phyloP scores from a whole-genome alignment of 495 filamentous ascomycete genomes.

The Mytilinidion resinicola region DNA sequence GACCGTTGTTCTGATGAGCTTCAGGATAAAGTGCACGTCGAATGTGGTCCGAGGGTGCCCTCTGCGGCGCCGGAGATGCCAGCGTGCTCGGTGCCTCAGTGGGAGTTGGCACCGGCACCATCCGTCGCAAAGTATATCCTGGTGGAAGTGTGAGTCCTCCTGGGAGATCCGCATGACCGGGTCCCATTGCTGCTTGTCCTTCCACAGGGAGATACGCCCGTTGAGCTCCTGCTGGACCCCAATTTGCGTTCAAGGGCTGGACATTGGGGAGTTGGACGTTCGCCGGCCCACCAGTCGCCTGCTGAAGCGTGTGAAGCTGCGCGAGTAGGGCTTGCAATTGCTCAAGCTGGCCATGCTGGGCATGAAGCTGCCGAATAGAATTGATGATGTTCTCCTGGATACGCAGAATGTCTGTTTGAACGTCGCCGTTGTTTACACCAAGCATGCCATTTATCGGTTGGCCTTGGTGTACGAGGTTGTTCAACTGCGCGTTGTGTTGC shows the following conservation, averaged over 20 bases:
- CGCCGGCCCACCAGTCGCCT: constrained; percentile 13
- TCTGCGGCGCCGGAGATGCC: not conserved
- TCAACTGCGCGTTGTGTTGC: not conserved
- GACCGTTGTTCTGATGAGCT: not conserved
- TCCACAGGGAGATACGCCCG: constrained; percentile 36
- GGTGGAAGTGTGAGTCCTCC: constrained; percentile 65
- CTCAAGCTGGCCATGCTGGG: constrained; percentile 23
- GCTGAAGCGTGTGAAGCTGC: constrained; percentile 21
- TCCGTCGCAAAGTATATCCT: constrained; percentile 59
- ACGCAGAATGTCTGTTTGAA: constrained; percentile 26
- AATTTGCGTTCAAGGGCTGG: constrained; percentile 18
- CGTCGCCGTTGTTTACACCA: constrained; percentile 13
- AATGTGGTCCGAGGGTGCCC: not conserved
- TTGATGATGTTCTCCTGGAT: constrained; percentile 27
- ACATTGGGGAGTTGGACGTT: constrained; percentile 17
- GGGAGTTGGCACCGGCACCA: constrained; percentile 7
- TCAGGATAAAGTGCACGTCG: not conserved
- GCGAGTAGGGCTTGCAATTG: constrained; percentile 20
- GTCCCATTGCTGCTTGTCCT: constrained; percentile 43
- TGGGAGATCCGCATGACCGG: constrained; percentile 64
- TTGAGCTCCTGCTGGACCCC: constrained; percentile 6
- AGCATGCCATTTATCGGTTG: not conserved
- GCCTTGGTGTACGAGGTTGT: not conserved
- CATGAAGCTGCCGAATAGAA: constrained; percentile 23
- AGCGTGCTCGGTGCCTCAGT: not conserved